These are phyloP conservation scores for Sphagnurus paluster DNA, from an alignment of 1,284 basidiomycete genomes.

Conservation along the genomic window DNA sequence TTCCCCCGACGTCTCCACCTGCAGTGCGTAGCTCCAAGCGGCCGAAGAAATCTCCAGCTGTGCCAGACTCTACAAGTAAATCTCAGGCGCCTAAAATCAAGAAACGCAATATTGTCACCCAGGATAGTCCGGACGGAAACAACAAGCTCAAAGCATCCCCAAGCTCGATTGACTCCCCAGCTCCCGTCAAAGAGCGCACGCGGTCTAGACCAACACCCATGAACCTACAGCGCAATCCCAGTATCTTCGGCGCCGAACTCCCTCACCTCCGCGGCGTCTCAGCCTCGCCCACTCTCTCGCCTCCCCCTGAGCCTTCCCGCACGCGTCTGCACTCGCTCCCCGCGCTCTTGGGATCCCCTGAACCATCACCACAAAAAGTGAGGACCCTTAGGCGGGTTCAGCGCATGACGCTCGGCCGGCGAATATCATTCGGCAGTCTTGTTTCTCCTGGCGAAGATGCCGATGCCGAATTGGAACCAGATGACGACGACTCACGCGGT, in stretches of 20 bases:
- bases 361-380: conserved; percentile 21
- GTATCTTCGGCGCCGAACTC: conserved; percentile 56
- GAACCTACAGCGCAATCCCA: conserved; percentile 57
- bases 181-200: conserved; percentile 10
- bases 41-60: conserved; percentile 17
- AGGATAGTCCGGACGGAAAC: conserved; percentile 10
- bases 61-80: conserved; percentile 15
- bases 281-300: conserved; percentile 8
- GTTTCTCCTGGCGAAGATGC: conserved; percentile 28
- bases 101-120: conserved; percentile 8
- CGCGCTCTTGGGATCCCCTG: conserved; percentile 8
- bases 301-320: conserved; percentile 3
- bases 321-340: conserved; percentile 9
- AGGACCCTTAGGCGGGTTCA: conserved; percentile 42
- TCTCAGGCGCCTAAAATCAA: conserved; percentile 18
- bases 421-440: conserved; percentile 52
- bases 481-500: conserved; percentile 34
- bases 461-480: conserved; percentile 33
- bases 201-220: conserved; percentile 28
- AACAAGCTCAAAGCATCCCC: conserved; percentile 12
- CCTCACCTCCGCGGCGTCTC: conserved; percentile 26
- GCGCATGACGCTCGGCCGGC: conserved; percentile 40
- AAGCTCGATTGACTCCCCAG: conserved; percentile 11
- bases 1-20: conserved; percentile 18
- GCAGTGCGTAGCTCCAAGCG: conserved; percentile 10